Base-by-base conservation (phyloP, 2,329 filamentous ascomycete species). In the Clarireedia sp. region DNA sequence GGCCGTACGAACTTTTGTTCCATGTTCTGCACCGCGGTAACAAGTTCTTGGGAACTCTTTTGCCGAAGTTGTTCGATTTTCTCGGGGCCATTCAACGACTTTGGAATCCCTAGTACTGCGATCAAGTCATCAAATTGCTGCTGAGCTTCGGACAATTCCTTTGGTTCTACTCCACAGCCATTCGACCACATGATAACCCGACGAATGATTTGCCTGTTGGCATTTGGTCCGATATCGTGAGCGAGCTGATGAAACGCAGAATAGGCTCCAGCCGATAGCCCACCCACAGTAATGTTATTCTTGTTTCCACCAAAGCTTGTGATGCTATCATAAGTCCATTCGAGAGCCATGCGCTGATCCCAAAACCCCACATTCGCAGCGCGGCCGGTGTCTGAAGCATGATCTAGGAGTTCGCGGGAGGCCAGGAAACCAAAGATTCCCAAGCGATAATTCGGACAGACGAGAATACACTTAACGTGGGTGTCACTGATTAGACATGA, bases 231-330 rank as follows among this genome's bases (percentile, higher is more conserved):
- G 26, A 62, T 58, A 48, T 61, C 60, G 36, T 57, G 45, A 10
- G 59, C 59, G 1, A 61, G 26, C 21, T 62, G 59, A 49, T 61
- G 55, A 37, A 62, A 62, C 1, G 57, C 71, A 55, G 70, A 69
- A 59, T 54, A 54, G 16, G 52, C 45, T 14, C 59, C 57, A 21
- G 57, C 54, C 8, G 59, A 61, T 57, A 86, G 76, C 1, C 87
- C 79, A 86, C 86, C 66, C 21, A 68, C 54, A 2, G 66, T 67
- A 19, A 68, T 66, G 19, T 61, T 56, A 3, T 68, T 56, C 2
- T 70, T 71, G 58, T 85, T 76, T 1, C 81, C 82, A 0, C 87
- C 87, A 74, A 5, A 88, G 75, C 5, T 86, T 86, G 5, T 87
- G 67, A 65, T 90, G 65, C 83, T 84, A 36, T 75, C 70, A 57